phyloP scores from a whole-genome alignment of 352 stramenopile species.

The Pythium dissotocum region DNA sequence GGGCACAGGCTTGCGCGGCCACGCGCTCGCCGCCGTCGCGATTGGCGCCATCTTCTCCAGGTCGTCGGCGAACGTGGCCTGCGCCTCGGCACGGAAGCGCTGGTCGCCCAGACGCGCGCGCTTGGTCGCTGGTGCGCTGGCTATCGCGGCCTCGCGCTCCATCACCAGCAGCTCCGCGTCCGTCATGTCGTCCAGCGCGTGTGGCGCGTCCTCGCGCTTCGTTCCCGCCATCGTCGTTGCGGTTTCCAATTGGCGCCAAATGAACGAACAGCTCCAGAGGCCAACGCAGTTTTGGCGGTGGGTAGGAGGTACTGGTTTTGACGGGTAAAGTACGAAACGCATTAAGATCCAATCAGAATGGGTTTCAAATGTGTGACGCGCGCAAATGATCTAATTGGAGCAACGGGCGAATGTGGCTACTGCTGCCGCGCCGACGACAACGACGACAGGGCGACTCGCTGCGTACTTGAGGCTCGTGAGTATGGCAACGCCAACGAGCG shows the following conservation, averaged over 20 bases:
- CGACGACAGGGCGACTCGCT: too few species aligned
- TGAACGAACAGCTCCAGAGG: not conserved
- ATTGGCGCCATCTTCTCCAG: slow-evolving; percentile 63
- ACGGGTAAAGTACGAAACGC: slow-evolving; percentile 15
- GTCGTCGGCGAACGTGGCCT: slow-evolving; percentile 52
- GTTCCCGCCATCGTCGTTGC: slow-evolving; percentile 22
- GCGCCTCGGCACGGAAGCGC: slow-evolving; percentile 24
- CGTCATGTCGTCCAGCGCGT: slow-evolving; percentile 15
- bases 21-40: slow-evolving; percentile 61
- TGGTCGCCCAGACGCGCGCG: slow-evolving; percentile 24
- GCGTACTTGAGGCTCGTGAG: slow-evolving; percentile 17
- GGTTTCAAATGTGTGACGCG: slow-evolving; percentile 2
- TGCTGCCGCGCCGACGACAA: too few species aligned
- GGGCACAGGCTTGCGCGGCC: slow-evolving; percentile 50
- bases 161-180: slow-evolving; percentile 27
- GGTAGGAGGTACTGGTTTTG: not conserved
- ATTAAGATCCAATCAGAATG: not conserved
- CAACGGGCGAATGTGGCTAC: too few species aligned
- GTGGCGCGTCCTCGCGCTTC: slow-evolving; percentile 25
- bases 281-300: slow-evolving; percentile 13
- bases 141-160: slow-evolving; percentile 13
- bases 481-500: slow-evolving; percentile 13
- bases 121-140: slow-evolving; percentile 13
- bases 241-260: slow-evolving; percentile 25
- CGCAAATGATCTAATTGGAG: not conserved